Evolutionary conservation across 2,329 filamentous ascomycete genomes (phyloP).

Genomic region (Tricladium varicosporioides): DNA sequence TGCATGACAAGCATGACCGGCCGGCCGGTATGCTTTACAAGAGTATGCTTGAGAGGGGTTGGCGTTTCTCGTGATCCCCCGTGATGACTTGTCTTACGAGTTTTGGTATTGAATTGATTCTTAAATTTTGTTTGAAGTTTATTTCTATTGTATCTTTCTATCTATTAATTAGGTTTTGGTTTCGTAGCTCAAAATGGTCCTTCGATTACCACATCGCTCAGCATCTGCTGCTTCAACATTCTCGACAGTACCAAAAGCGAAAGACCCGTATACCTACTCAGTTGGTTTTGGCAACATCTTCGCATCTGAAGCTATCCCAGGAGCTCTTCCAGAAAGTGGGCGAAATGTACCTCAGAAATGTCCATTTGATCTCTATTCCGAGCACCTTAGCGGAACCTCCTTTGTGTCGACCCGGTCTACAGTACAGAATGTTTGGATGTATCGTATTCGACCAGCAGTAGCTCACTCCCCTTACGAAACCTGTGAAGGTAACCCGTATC

Average conservation of each 20-base stretch:
- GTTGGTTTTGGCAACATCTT: conserved; percentile 52
- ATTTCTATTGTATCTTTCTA: no score
- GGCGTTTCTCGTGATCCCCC: no score
- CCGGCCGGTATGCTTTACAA: no score
- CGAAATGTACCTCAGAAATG: conserved; percentile 40
- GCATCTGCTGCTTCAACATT: no score
- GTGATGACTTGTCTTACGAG: no score
- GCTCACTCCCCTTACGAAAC: conserved; percentile 32
- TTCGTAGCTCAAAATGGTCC: no score
- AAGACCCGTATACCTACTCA: conserved; percentile 52
- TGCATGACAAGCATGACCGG: no score
- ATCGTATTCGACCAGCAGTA: conserved; percentile 41
- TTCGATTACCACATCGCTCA: no score
- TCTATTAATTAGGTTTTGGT: no score
- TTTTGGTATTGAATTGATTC: no score
- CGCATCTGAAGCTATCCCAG: conserved; percentile 39
- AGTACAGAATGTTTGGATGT: conserved; percentile 63
- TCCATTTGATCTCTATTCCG: conserved; percentile 37
- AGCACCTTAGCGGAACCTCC: neutral
- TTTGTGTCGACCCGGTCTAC: neutral
- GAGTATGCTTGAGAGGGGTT: no score
- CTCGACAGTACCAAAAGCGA: neutral
- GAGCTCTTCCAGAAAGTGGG: conserved; percentile 36
- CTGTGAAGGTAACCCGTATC: neutral
- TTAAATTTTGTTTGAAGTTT: no score